Evolutionary conservation across 176 grass and related monocot species (phyloP).

Genomic region (Oryza australiensis): DNA sequence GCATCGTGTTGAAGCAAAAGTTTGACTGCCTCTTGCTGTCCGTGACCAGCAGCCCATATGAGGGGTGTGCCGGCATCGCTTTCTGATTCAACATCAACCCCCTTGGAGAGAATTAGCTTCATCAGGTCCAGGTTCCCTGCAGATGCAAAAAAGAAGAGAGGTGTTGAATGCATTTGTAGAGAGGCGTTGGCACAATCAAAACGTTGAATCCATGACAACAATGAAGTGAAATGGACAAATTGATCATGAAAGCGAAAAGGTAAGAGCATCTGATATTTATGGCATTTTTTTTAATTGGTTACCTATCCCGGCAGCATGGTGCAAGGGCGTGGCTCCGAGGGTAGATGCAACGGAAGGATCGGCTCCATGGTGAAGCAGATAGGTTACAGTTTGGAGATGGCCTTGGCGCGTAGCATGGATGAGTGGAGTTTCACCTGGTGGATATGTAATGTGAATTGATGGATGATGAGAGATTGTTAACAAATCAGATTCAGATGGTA

Average conservation of each 20-base stretch:
- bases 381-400: constrained; percentile 59
- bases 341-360: constrained; percentile 63
- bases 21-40: constrained; percentile 60
- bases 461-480: background rate
- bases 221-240: background rate
- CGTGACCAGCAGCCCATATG: constrained; percentile 89
- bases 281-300: background rate
- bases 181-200: background rate
- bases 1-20: constrained; percentile 73
- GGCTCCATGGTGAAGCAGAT: constrained; percentile 74
- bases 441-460: background rate
- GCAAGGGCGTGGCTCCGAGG: constrained; percentile 76
- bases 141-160: constrained; percentile 19
- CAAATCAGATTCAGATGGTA: background rate
- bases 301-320: constrained; percentile 95
- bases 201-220: background rate
- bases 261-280: too few relatives aligned
- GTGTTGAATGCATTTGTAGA: background rate
- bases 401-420: constrained; percentile 82
- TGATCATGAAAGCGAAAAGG: too few relatives aligned
- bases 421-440: constrained; percentile 83
- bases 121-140: constrained; percentile 77
- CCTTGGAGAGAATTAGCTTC: constrained; percentile 70
- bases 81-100: constrained; percentile 83
- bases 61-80: constrained; percentile 82